Conservation (phyloP, 1,284 basidiomycete species). For the Apiotrichum mycotoxinovorans region DNA sequence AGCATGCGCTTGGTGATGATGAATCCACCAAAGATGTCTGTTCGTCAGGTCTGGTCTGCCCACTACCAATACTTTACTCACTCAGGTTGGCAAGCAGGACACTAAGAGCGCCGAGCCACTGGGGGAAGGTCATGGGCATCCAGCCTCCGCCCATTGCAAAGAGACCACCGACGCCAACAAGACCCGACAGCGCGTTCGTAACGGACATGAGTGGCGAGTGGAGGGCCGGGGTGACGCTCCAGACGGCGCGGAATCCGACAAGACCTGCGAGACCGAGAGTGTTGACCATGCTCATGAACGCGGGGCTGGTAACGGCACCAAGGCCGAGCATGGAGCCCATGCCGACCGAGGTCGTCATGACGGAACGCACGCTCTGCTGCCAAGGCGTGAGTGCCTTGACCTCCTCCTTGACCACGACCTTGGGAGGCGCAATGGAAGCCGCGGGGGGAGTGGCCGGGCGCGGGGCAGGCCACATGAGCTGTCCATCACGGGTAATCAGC, state of each 20-base stretch:
- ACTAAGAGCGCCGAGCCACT: conserved; percentile 69
- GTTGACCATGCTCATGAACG: conserved; percentile 80
- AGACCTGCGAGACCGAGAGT: conserved; percentile 67
- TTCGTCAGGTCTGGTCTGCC: neutral
- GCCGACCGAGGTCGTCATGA: conserved; percentile 65
- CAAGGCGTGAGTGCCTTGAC: conserved; percentile 64
- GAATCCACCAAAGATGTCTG: conserved; percentile 73
- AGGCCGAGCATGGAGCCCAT: conserved; percentile 68
- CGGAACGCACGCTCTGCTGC: conserved; percentile 70
- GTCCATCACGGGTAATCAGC: conserved; percentile 66
- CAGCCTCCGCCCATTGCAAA: conserved; percentile 84
- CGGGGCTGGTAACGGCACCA: conserved; percentile 69
- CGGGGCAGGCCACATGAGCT: conserved; percentile 59
- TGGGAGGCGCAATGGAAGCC: conserved; percentile 51
- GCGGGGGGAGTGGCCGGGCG: conserved; percentile 49
- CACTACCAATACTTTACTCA: conserved; percentile 5
- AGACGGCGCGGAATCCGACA: conserved; percentile 79
- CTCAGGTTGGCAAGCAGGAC: conserved; percentile 75
- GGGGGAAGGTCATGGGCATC: conserved; percentile 72
- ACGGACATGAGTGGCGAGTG: conserved; percentile 57
- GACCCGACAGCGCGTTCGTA: conserved; percentile 52
- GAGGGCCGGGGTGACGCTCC: conserved; percentile 77
- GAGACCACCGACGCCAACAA: conserved; percentile 77
- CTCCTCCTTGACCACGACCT: conserved; percentile 49
- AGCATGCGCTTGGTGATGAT: conserved; percentile 81